Evolutionary conservation across 1,284 basidiomycete species (phyloP).

Genomic region (Sporisorium reilianum): DNA sequence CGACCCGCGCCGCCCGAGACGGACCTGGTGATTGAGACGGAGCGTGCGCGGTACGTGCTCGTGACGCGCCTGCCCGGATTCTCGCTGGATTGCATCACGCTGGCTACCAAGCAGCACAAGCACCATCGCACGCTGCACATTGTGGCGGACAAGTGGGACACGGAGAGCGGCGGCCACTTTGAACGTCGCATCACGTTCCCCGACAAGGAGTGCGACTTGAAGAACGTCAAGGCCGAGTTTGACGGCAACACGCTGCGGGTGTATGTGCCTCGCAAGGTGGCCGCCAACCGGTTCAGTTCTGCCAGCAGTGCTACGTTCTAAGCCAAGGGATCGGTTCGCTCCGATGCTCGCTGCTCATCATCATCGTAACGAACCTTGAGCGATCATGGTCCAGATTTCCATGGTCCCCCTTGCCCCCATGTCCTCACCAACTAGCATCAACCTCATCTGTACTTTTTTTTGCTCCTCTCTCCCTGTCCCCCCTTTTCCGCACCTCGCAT

Average conservation of each 20-base stretch:
- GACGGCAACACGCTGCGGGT: conserved; percentile 51
- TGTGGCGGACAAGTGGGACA: conserved; percentile 63
- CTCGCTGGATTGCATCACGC: conserved; percentile 60
- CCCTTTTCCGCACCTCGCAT: no score
- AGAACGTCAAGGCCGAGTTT: conserved; percentile 54
- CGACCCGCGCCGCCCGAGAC: conserved; percentile 59
- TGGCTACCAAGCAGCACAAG: conserved; percentile 60
- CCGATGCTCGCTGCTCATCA: no score
- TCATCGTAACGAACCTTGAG: not conserved
- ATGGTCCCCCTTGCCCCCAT: no score
- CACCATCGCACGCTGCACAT: conserved; percentile 63
- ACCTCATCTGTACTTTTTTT: no score
- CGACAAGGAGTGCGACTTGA: conserved; percentile 54
- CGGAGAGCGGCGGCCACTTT: conserved; percentile 57
- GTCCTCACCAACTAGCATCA: no score
- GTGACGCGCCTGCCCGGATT: conserved; percentile 60
- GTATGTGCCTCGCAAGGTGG: conserved; percentile 35
- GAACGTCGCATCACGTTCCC: conserved; percentile 63
- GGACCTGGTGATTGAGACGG: conserved; percentile 53
- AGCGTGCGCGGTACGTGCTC: conserved; percentile 42
- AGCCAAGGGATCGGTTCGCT: no score
- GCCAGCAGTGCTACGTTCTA: conserved; percentile 71
- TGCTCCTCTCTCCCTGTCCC: no score
- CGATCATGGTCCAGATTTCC: not conserved
- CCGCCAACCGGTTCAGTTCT: conserved; percentile 24